Conservation (phyloP, 108 stramenopile species). For the Discostella pseudostelligera region DNA sequence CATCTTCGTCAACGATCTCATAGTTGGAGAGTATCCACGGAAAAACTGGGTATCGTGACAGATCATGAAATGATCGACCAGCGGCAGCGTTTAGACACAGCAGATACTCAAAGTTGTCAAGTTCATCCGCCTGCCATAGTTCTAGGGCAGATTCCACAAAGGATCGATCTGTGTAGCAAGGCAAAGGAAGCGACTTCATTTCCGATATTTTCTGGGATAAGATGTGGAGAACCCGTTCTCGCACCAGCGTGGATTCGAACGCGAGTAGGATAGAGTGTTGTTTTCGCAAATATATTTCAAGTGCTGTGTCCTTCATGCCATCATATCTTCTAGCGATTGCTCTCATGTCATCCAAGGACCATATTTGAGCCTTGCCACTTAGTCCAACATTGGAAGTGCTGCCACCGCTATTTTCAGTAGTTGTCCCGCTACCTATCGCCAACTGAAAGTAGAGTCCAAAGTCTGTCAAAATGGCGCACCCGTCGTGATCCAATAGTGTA, state of each 20-base stretch:
- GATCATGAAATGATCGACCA: constrained; percentile 90
- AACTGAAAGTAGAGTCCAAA: constrained; percentile 79
- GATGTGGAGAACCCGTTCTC: constrained; percentile 71
- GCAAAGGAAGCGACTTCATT: constrained; percentile 22
- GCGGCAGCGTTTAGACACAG: constrained; percentile 92
- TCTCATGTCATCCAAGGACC: constrained; percentile 56
- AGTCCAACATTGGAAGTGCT: background rate
- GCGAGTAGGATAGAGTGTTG: constrained; percentile 59
- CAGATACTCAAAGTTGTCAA: constrained; percentile 96
- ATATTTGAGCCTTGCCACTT: constrained; percentile 30
- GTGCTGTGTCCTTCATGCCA: constrained; percentile 73
- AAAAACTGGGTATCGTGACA: constrained; percentile 98
- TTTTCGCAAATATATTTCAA: constrained; percentile 72
- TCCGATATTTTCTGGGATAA: constrained; percentile 41
- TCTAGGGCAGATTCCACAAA: constrained; percentile 67
- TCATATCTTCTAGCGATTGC: constrained; percentile 73
- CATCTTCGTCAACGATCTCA: constrained; percentile 67
- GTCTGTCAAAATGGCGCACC: constrained; percentile 62
- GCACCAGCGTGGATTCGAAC: constrained; percentile 63
- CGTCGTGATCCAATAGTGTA: constrained; percentile 60
- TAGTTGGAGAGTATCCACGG: constrained; percentile 96
- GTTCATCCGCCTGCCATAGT: constrained; percentile 60
- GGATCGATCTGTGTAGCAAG: constrained; percentile 76
- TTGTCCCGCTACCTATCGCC: constrained; percentile 31
- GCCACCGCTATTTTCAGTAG: constrained; percentile 17